Evolutionary conservation across 2,329 filamentous ascomycete genomes (phyloP).

Genomic region (Penicillium decumbens): DNA sequence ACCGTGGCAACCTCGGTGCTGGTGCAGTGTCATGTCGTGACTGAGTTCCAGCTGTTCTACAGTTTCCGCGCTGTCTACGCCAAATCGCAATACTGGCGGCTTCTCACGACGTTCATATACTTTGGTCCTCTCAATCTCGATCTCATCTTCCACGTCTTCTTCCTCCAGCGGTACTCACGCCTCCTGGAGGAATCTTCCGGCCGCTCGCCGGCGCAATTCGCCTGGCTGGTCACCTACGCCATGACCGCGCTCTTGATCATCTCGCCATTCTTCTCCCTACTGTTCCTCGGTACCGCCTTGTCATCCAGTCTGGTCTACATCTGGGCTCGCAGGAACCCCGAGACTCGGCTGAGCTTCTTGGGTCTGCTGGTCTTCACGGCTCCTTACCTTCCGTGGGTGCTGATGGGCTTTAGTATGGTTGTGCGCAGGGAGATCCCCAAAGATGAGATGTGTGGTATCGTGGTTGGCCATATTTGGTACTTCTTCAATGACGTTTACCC

Average conservation of each 20-base stretch:
- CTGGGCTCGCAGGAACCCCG: constrained; percentile 91
- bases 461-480: constrained; percentile 95
- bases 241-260: constrained; percentile 72
- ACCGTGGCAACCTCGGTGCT: constrained; percentile 81
- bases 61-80: constrained; percentile 87
- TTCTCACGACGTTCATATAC: constrained; percentile 95
- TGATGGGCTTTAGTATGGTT: constrained; percentile 89
- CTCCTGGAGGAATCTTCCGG: constrained; percentile 94
- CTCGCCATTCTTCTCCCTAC: constrained; percentile 83
- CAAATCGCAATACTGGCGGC: constrained; percentile 95
- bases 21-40: constrained; percentile 89
- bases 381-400: constrained; percentile 90
- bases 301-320: constrained; percentile 95
- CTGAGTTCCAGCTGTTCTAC: constrained; percentile 94
- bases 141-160: constrained; percentile 96
- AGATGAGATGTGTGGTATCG: constrained; percentile 91
- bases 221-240: constrained; percentile 86
- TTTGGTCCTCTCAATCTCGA: constrained; percentile 93
- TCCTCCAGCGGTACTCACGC: constrained; percentile 91
- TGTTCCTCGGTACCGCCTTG: constrained; percentile 88
- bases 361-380: constrained; percentile 88
- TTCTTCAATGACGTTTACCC: constrained; percentile 98
- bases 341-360: constrained; percentile 82
- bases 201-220: constrained; percentile 85
- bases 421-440: constrained; percentile 85